Percentiles rank a stretch among this genome's conserved stretches.
phyloP scores from a whole-genome alignment of 1,139 yeast species.

The Hansenula anomala region DNA sequence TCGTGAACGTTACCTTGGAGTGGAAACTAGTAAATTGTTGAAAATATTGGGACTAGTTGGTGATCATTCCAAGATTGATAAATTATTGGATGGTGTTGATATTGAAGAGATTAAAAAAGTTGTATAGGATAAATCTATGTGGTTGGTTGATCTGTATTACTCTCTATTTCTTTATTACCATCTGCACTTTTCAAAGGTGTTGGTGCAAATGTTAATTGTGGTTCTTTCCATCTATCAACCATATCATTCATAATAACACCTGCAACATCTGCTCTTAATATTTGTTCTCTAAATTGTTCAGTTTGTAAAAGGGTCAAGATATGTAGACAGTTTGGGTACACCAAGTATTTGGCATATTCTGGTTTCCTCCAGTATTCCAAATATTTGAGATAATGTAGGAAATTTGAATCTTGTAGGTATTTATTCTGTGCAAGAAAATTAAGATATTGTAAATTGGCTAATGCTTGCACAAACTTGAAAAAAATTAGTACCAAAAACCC shows the following conservation, averaged over 20 bases:
- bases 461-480: conserved; percentile 59
- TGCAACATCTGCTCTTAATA: conserved; percentile 52
- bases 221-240: conserved; percentile 65
- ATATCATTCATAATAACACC: conserved; percentile 66
- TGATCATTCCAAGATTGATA: conserved; percentile 18
- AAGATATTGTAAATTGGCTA: conserved; percentile 66
- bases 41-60: conserved; percentile 14
- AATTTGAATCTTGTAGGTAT: conserved; percentile 48
- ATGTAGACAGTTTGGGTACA: conserved; percentile 69
- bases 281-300: conserved; percentile 51
- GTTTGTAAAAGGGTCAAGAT: conserved; percentile 51
- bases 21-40: conserved; percentile 21
- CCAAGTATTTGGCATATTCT: conserved; percentile 58
- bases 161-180: background rate
- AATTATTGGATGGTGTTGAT: conserved; percentile 13
- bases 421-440: conserved; percentile 62
- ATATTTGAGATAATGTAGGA: conserved; percentile 57
- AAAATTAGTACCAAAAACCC: background rate
- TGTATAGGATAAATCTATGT: no score
- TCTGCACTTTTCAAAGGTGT: conserved; percentile 13
- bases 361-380: conserved; percentile 68
- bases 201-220: conserved; percentile 21
- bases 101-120: conserved; percentile 15
- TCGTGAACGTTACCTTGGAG: conserved; percentile 23
- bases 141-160: background rate